Evolutionary conservation across 345 rosid genomes (phyloP).

Genomic region (Clausena lansium): DNA sequence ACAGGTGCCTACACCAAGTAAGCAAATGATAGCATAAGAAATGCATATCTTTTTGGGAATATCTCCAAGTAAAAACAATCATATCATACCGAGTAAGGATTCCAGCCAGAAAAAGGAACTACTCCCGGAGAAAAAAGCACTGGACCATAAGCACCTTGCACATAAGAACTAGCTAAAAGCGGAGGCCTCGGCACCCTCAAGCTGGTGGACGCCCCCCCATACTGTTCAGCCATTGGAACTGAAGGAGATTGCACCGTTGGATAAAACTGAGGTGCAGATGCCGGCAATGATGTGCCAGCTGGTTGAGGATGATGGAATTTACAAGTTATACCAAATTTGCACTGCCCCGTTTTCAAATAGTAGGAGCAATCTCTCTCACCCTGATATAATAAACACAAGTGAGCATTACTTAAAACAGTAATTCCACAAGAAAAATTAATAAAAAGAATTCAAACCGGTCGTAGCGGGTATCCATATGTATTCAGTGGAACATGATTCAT

Average conservation of each 20-base stretch:
- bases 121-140: constrained; percentile 70
- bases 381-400: constrained; percentile 42
- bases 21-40: constrained; percentile 16
- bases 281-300: constrained; percentile 52
- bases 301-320: constrained; percentile 94
- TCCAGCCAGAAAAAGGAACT: constrained; percentile 78
- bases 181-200: constrained; percentile 73
- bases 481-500: constrained; percentile 60
- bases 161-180: constrained; percentile 64
- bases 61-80: constrained; percentile 7
- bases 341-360: constrained; percentile 89
- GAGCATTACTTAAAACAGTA: constrained; percentile 9
- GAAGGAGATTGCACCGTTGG: constrained; percentile 76
- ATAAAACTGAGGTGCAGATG: constrained; percentile 73
- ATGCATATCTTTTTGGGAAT: constrained; percentile 1
- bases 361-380: constrained; percentile 93
- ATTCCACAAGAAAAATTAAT: neutral
- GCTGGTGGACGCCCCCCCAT: constrained; percentile 50
- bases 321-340: constrained; percentile 90
- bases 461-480: constrained; percentile 73
- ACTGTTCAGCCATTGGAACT: constrained; percentile 65
- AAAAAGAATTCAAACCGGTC: constrained; percentile 52
- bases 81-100: constrained; percentile 70
- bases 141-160: constrained; percentile 82
- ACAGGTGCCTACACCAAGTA: constrained; percentile 65